phyloP scores from a whole-genome alignment of 2,329 filamentous ascomycete genomes.

The Ilyonectria mors-panacis region DNA sequence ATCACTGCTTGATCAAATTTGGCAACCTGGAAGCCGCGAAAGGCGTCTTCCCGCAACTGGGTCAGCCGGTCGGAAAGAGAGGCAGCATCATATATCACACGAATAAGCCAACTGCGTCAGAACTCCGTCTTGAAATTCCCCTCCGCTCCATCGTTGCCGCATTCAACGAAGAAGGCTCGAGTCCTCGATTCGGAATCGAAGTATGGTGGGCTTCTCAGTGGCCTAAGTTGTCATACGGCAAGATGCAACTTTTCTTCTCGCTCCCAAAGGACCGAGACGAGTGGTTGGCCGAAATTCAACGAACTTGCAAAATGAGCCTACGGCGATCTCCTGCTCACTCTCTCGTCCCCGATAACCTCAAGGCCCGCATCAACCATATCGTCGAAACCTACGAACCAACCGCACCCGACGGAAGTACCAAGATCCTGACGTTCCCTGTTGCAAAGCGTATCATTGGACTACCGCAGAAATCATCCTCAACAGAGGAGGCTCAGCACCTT shows the following conservation, averaged over 20 bases:
- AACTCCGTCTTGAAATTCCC: constrained; percentile 63
- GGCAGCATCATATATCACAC: constrained; percentile 41
- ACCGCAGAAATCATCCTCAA: constrained; percentile 57
- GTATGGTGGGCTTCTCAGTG: constrained; percentile 69
- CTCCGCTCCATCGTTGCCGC: constrained; percentile 66
- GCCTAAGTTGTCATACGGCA: constrained; percentile 62
- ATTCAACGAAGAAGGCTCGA: constrained; percentile 66
- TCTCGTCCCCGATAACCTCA: constrained; percentile 63
- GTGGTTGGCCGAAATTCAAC: constrained; percentile 64
- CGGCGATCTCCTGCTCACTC: constrained; percentile 54
- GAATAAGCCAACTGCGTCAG: constrained; percentile 52
- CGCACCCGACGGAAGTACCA: constrained; percentile 44
- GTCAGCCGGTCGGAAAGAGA: constrained; percentile 46
- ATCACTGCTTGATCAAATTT: constrained; percentile 66
- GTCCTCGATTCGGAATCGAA: constrained; percentile 67
- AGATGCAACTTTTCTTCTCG: constrained; percentile 65
- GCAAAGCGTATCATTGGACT: constrained; percentile 62
- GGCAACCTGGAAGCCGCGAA: constrained; percentile 63
- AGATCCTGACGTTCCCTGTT: constrained; percentile 65
- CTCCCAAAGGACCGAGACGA: constrained; percentile 65
- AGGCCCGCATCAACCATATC: constrained; percentile 61
- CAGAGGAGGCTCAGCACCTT: constrained; percentile 61
- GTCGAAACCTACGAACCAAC: constrained; percentile 62
- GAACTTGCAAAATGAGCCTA: constrained; percentile 57
- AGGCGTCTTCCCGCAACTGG: constrained; percentile 63